Evolutionary conservation across 345 rosid genomes (phyloP).

Genomic region (Erucastrum elatum): DNA sequence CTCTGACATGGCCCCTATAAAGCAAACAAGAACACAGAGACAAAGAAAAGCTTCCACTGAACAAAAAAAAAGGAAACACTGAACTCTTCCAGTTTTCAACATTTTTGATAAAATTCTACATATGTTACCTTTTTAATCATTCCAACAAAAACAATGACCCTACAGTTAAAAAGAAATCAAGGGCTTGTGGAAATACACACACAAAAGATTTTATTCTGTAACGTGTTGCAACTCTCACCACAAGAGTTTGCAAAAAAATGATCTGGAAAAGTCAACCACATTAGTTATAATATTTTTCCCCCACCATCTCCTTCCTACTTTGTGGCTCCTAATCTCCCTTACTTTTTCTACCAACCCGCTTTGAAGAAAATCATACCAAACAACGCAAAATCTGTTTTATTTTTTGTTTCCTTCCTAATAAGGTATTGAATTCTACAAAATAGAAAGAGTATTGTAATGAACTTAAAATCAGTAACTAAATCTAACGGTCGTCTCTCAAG

Average conservation of each 20-base stretch:
- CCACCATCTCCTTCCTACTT: constrained; percentile 20
- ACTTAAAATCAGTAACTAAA: not conserved
- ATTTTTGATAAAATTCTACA: too few species aligned
- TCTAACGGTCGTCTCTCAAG: constrained; percentile 21
- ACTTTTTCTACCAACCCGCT: not conserved
- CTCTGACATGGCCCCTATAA: constrained; percentile 9
- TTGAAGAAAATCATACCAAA: constrained; percentile 13
- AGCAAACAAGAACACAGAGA: constrained; percentile 23
- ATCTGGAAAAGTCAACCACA: constrained; percentile 34
- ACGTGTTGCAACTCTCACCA: constrained; percentile 30
- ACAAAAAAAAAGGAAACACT: constrained; percentile 8
- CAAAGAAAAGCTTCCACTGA: constrained; percentile 2
- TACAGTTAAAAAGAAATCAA: constrained; percentile 5
- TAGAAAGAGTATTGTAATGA: not conserved
- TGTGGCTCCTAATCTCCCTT: constrained; percentile 11
- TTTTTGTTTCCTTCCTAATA: not conserved
- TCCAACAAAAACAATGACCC: constrained; percentile 29
- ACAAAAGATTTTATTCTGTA: constrained; percentile 12
- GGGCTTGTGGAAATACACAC: constrained; percentile 18
- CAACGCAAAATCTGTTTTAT: not conserved
- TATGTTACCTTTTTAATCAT: not conserved
- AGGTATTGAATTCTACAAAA: not conserved
- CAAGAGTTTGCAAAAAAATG: not conserved
- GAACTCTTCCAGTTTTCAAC: not conserved
- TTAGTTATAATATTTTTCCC: not conserved